These are phyloP conservation scores for Drechslerella dactyloides DNA, from an alignment of 2,329 filamentous ascomycete genomes.

Conservation along the genomic window DNA sequence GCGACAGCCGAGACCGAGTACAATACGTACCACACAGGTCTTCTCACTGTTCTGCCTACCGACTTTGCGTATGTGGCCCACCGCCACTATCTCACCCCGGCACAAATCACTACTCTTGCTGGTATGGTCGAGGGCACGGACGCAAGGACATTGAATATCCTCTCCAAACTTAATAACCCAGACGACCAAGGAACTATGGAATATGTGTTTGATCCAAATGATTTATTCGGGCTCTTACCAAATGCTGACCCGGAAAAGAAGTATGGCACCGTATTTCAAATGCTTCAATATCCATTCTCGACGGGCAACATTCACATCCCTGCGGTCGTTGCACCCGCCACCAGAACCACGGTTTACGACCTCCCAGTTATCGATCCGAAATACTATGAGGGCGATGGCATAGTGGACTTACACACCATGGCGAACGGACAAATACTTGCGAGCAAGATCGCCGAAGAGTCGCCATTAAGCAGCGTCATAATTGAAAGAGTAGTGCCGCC, in stretches of 20 bases:
- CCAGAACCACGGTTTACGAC: constrained; percentile 52
- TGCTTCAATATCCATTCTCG: constrained; percentile 64
- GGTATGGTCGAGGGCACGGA: constrained; percentile 28
- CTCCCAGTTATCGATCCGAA: constrained; percentile 59
- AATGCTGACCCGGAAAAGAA: constrained; percentile 58
- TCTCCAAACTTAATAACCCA: constrained; percentile 56
- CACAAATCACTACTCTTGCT: constrained; percentile 6
- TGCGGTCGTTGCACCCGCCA: constrained; percentile 37
- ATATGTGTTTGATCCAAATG: constrained; percentile 62
- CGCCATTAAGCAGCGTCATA: constrained; percentile 59
- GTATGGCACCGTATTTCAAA: constrained; percentile 62
- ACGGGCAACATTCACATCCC: constrained; percentile 62
- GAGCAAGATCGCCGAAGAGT: constrained; percentile 58
- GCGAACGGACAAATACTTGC: constrained; percentile 59
- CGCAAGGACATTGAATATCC: constrained; percentile 51
- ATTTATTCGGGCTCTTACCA: no score
- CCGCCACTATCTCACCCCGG: constrained; percentile 12
- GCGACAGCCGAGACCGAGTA: constrained; percentile 56
- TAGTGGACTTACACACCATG: constrained; percentile 61
- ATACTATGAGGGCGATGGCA: constrained; percentile 60
- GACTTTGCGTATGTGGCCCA: constrained; percentile 61
- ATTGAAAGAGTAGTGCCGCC: constrained; percentile 56
- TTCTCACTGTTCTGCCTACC: constrained; percentile 59
- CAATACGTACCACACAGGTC: constrained; percentile 57
- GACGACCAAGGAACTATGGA: constrained; percentile 61